A percentile compares a stretch with the other conserved stretches of the same genome.
Evolutionary conservation across 2,329 filamentous ascomycete genomes (phyloP).

Genomic region (Diaporthe capsici): DNA sequence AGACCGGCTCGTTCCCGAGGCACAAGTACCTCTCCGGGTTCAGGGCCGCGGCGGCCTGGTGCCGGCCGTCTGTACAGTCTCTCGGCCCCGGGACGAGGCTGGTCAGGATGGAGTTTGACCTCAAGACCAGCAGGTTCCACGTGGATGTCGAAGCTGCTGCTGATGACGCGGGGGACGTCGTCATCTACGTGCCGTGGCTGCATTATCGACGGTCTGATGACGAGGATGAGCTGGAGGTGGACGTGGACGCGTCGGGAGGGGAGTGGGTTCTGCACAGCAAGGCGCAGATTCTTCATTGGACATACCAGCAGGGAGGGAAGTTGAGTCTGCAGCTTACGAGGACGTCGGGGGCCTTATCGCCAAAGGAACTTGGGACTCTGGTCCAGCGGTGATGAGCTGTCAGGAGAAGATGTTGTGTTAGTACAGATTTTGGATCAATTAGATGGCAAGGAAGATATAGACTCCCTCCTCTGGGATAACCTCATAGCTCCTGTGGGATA

Average conservation of each 20-base stretch:
- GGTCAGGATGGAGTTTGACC: conserved; percentile 24
- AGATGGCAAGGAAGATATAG: background rate
- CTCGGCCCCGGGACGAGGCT: conserved; percentile 23
- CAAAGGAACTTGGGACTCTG: conserved; percentile 18
- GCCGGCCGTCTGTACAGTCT: conserved; percentile 43
- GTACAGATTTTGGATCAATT: background rate
- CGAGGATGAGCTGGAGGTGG: conserved; percentile 16
- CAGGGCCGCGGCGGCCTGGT: conserved; percentile 44
- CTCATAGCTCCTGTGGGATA: background rate
- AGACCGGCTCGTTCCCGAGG: conserved; percentile 44
- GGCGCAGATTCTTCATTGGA: conserved; percentile 13
- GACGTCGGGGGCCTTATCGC: background rate
- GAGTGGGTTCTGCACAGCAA: background rate
- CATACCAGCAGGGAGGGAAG: background rate
- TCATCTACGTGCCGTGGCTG: conserved; percentile 24
- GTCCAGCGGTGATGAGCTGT: background rate
- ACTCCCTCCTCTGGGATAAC: too few relatives aligned
- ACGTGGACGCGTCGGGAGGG: background rate
- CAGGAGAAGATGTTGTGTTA: too few relatives aligned
- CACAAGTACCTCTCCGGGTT: conserved; percentile 40
- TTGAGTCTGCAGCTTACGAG: background rate
- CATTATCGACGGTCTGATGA: conserved; percentile 18
- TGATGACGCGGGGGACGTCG: background rate
- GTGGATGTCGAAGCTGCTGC: conserved; percentile 6
- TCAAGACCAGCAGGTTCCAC: conserved; percentile 8